Evolutionary conservation across 75 land plant species (phyloP).

Genomic region (Pseudotsuga menziesii): DNA sequence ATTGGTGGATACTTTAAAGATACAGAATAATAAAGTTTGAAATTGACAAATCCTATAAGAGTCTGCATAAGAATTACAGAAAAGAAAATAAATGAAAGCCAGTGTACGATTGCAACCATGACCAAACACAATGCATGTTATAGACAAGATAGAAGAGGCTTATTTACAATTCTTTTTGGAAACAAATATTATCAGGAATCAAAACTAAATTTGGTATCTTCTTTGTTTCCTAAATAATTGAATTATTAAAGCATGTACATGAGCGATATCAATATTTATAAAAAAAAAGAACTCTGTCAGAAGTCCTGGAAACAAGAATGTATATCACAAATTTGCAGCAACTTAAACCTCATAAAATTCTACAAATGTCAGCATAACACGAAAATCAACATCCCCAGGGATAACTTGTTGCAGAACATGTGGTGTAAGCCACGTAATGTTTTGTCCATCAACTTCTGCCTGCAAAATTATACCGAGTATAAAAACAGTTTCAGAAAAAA

Average conservation of each 20-base stretch:
- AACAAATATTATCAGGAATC: not conserved
- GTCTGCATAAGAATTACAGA: conserved; percentile 47
- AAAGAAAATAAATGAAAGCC: not conserved
- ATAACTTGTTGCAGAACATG: conserved; percentile 85
- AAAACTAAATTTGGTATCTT: not conserved
- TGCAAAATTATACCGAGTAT: conserved; percentile 14
- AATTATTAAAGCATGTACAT: not conserved
- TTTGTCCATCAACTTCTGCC: conserved; percentile 91
- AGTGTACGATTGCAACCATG: not conserved
- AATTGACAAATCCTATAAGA: conserved; percentile 81
- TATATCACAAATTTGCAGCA: not conserved
- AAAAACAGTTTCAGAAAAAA: not conserved
- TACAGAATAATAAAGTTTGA: conserved; percentile 74
- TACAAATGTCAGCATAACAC: conserved; percentile 84
- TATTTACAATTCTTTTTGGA: not conserved
- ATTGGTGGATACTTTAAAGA: conserved; percentile 88
- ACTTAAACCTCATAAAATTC: conserved; percentile 81
- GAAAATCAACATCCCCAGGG: conserved; percentile 86
- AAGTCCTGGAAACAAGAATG: not conserved
- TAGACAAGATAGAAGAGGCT: not conserved
- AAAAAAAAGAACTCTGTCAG: not conserved
- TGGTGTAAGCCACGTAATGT: conserved; percentile 95
- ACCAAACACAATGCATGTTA: not conserved
- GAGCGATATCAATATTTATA: not conserved
- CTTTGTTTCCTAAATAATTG: not conserved